phyloP scores from a whole-genome alignment of 1,284 basidiomycete genomes.

The Malassezia equina region DNA sequence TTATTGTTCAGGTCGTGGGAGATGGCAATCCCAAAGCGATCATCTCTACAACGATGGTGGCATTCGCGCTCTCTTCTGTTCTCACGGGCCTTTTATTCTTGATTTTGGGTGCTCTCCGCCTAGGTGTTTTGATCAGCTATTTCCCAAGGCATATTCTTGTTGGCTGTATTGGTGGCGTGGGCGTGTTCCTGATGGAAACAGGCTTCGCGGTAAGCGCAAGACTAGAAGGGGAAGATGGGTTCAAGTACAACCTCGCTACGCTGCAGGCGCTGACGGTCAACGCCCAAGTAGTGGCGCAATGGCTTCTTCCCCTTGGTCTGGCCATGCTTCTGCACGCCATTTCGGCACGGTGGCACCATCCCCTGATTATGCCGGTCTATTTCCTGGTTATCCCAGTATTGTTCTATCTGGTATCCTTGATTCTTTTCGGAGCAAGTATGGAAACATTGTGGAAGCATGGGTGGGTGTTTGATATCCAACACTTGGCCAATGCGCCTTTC shows the following conservation, averaged over 20 bases:
- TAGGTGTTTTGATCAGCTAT: slow-evolving; percentile 83
- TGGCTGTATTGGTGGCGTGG: slow-evolving; percentile 89
- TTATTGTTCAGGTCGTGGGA: slow-evolving; percentile 65
- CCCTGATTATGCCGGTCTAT: slow-evolving; percentile 79
- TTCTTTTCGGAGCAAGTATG: slow-evolving; percentile 59
- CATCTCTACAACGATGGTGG: slow-evolving; percentile 78
- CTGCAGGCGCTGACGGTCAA: slow-evolving; percentile 52
- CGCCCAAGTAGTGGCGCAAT: slow-evolving; percentile 59
- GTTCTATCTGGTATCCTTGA: slow-evolving; percentile 68
- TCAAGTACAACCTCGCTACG: slow-evolving; percentile 60
- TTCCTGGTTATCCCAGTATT: slow-evolving; percentile 72
- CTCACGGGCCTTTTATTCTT: slow-evolving; percentile 59
- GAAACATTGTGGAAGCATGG: slow-evolving; percentile 58
- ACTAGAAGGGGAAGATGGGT: slow-evolving; percentile 64
- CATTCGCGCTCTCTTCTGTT: slow-evolving; percentile 80
- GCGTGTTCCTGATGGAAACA: slow-evolving; percentile 62
- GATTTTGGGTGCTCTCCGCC: slow-evolving; percentile 59
- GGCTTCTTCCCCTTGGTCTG: slow-evolving; percentile 65
- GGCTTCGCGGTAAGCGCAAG: slow-evolving; percentile 68
- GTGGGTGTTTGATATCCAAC: slow-evolving; percentile 80
- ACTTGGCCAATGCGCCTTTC: slow-evolving; percentile 36
- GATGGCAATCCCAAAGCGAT: slow-evolving; percentile 61
- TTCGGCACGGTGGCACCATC: slow-evolving; percentile 70
- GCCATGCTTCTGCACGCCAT: slow-evolving; percentile 71
- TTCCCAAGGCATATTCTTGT: slow-evolving; percentile 79